Evolutionary conservation across 2,329 filamentous ascomycete genomes (phyloP), one percentile per base, ranked within the genome.

Genomic region (Ustulina deusta): DNA sequence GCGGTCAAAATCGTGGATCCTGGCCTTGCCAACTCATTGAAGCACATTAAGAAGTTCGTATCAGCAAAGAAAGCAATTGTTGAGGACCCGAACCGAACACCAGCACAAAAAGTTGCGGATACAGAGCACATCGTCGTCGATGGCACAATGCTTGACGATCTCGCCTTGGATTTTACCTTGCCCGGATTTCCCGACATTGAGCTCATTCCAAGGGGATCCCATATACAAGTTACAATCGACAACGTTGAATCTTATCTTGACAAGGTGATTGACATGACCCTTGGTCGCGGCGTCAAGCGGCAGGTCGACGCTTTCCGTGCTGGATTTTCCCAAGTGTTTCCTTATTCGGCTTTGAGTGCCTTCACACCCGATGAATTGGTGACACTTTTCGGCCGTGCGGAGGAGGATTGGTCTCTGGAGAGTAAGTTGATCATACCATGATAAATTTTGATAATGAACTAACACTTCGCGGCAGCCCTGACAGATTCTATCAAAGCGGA

Each of bases 401-500:
- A 98, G 7, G 96, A 99, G 78, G 96, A 99, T 79, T 99, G 96
- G 96, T 93, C 93, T 25, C 90, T 99, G 72, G 95, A 98, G 79
- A 99, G 93, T 96, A 88, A 86, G 93, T 85, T 72, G 7, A 51
- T 32, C 15, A 36, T 38, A 17, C 1, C 1, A 48, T 56, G 2
- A 7, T 7, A 1, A 15, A 48, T 44, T 46, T 36, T 27, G 42
- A 22, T 74, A 77, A 70, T 75, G 72, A 48, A 66, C 57, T 75
- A 66, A 73, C 70, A 32, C 68, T 54, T 49, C 63, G 69, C n/a
- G 56, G 49, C 68, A 96, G 93, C 96, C 67, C 88, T 99, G 46
- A 97, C 97, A 88, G 96, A 99, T 77, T 97, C 95, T 0, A 95
- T 99, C 83, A 99, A 99, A 83, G 96, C 96, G 32, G 96, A 99